phyloP scores from a whole-genome alignment of 352 stramenopile species.

The Heterotrichella gracilis region DNA sequence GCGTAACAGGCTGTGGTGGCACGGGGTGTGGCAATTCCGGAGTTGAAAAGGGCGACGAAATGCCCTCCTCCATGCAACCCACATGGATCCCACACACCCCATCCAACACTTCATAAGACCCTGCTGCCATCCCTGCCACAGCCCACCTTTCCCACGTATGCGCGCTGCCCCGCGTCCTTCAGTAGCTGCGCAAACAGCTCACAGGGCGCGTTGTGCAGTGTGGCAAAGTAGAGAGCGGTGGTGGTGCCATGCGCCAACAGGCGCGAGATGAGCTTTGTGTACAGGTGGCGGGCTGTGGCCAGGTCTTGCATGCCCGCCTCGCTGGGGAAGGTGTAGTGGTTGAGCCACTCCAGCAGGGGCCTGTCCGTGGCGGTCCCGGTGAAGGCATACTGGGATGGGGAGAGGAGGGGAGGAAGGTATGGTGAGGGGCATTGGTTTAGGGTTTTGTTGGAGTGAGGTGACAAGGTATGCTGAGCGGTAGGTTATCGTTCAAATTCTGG shows the following conservation, averaged over 20 bases:
- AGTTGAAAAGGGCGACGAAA: too few relatives aligned
- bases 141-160: slow-evolving; percentile 64
- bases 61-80: too few relatives aligned
- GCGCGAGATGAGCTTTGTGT: slow-evolving; percentile 41
- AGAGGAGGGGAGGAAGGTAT: too few relatives aligned
- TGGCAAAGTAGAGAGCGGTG: slow-evolving; percentile 64
- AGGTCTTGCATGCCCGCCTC: slow-evolving; percentile 32
- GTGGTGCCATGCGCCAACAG: slow-evolving; percentile 54
- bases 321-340: slow-evolving; percentile 62
- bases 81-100: too few relatives aligned
- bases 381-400: slow-evolving; percentile 63
- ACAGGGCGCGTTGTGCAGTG: slow-evolving; percentile 45
- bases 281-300: slow-evolving; percentile 36
- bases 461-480: too few relatives aligned
- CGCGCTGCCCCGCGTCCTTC: slow-evolving; percentile 40
- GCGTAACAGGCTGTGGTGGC: too few relatives aligned
- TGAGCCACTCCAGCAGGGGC: slow-evolving; percentile 55
- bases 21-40: too few relatives aligned
- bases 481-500: too few relatives aligned
- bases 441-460: too few relatives aligned
- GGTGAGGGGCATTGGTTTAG: too few relatives aligned
- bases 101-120: too few relatives aligned
- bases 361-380: slow-evolving; percentile 59
- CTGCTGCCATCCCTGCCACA: too few relatives aligned
- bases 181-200: slow-evolving; percentile 52